Evolutionary conservation across 345 rosid species (phyloP).

Genomic region (Sisymbrium irio): DNA sequence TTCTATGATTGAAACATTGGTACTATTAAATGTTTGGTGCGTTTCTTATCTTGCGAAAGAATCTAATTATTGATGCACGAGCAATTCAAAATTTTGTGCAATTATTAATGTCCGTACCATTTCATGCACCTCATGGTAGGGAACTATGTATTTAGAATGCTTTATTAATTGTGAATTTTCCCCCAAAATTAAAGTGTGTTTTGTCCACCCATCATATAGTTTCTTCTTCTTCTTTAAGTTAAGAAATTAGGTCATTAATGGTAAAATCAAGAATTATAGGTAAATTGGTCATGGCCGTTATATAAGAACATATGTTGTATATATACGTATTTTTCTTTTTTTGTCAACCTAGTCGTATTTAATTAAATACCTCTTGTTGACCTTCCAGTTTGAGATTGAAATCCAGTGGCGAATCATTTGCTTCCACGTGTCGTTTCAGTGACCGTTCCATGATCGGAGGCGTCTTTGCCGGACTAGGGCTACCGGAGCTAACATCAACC

Average conservation of each 20-base stretch:
- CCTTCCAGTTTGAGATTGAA: conserved; percentile 39
- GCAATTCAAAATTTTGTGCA: conserved; percentile 20
- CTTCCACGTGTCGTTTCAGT: conserved; percentile 45
- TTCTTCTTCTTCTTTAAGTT: too few species aligned
- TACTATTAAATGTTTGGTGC: conserved; percentile 5
- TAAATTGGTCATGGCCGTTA: not conserved
- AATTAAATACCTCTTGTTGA: conserved; percentile 47
- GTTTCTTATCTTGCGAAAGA: conserved; percentile 20
- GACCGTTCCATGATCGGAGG: conserved; percentile 62
- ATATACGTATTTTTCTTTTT: not conserved
- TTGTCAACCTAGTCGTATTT: too few species aligned
- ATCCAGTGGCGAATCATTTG: conserved; percentile 41
- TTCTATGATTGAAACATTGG: conserved; percentile 19
- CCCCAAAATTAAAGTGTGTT: too few species aligned
- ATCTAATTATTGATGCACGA: conserved; percentile 31
- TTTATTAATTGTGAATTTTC: not conserved
- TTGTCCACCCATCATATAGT: too few species aligned
- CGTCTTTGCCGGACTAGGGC: conserved; percentile 75
- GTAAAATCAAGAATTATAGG: not conserved
- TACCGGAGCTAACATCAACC: conserved; percentile 49
- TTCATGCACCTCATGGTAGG: conserved; percentile 20
- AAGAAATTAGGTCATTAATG: not conserved
- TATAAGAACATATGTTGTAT: not conserved
- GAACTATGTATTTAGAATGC: not conserved
- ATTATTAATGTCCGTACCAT: conserved; percentile 16